Evolutionary conservation across 805 yeast species (phyloP).

Genomic region (Saturnispora zaruensis): DNA sequence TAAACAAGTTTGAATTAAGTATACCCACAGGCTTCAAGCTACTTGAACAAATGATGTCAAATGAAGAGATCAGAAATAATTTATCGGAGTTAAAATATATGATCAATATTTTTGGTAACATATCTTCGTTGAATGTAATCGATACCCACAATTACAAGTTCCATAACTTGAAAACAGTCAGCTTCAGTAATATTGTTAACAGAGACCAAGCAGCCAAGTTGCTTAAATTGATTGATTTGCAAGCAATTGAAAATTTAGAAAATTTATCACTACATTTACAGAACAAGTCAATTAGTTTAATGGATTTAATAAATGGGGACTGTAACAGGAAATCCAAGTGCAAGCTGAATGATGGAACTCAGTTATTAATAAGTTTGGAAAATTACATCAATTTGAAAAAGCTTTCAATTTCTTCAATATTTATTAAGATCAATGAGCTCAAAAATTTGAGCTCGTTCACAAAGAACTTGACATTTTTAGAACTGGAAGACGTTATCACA

Average conservation of each 20-base stretch:
- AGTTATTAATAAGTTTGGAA: neutral
- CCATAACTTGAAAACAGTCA: constrained; percentile 7
- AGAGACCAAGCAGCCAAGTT: constrained; percentile 5
- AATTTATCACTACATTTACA: constrained; percentile 3
- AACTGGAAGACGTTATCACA: constrained; percentile 10
- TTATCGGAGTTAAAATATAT: constrained; percentile 5
- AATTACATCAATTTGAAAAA: constrained; percentile 5
- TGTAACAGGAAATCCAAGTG: neutral
- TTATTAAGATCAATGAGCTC: constrained; percentile 5
- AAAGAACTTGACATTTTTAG: constrained; percentile 13
- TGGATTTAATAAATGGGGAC: constrained; percentile 3
- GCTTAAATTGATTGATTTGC: constrained; percentile 2
- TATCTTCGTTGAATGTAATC: neutral
- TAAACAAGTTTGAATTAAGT: constrained; percentile 6
- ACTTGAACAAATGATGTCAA: constrained; percentile 9
- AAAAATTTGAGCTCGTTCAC: neutral
- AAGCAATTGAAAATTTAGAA: neutral
- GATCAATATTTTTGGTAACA: constrained; percentile 5
- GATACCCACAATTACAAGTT: neutral
- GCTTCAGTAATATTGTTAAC: constrained; percentile 14
- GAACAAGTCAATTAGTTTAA: constrained; percentile 7
- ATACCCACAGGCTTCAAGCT: constrained; percentile 13
- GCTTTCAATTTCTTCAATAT: constrained; percentile 12
- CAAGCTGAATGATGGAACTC: neutral
- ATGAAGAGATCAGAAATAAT: constrained; percentile 6